These are phyloP conservation scores for Durotheca rogersii DNA, from an alignment of 495 filamentous ascomycete genomes.

Conservation along the genomic window DNA sequence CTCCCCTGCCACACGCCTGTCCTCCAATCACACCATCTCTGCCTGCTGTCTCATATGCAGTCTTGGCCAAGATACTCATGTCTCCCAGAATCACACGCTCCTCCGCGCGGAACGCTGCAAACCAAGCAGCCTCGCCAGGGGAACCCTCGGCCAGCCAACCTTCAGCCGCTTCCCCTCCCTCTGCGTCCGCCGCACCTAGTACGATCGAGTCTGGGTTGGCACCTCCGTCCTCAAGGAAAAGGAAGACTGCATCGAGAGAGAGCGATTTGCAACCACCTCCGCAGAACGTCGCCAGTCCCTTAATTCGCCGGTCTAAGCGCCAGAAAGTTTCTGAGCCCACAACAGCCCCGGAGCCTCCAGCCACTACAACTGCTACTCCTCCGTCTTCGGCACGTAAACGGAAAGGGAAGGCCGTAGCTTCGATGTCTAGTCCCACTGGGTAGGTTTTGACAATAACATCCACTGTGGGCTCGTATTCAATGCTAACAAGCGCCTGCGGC, in stretches of 20 bases:
- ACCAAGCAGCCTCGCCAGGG: constrained; percentile 52
- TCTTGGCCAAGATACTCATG: constrained; percentile 59
- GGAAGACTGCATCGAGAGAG: constrained; percentile 38
- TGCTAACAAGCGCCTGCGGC: constrained; percentile 20
- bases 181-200: constrained; percentile 43
- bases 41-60: constrained; percentile 1
- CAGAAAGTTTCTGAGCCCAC: constrained; percentile 43
- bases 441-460: constrained; percentile 11
- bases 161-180: constrained; percentile 40
- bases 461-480: not conserved
- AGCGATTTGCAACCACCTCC: constrained; percentile 31
- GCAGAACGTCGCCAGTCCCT: constrained; percentile 34
- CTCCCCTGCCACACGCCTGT: constrained; percentile 1
- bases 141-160: constrained; percentile 37
- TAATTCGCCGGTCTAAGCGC: constrained; percentile 56
- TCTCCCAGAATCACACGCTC: constrained; percentile 81
- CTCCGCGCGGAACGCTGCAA: constrained; percentile 72
- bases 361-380: constrained; percentile 32
- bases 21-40: constrained; percentile 8
- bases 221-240: constrained; percentile 41
- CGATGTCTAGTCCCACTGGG: constrained; percentile 72
- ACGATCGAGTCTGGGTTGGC: constrained; percentile 45
- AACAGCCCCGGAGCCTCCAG: constrained; percentile 19
- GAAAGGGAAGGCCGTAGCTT: constrained; percentile 62
- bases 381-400: constrained; percentile 55